A percentile compares a stretch with the other conserved stretches of the same genome.
phyloP scores from a whole-genome alignment of 1,284 basidiomycete genomes.

The Ceratobasidium sp. region DNA sequence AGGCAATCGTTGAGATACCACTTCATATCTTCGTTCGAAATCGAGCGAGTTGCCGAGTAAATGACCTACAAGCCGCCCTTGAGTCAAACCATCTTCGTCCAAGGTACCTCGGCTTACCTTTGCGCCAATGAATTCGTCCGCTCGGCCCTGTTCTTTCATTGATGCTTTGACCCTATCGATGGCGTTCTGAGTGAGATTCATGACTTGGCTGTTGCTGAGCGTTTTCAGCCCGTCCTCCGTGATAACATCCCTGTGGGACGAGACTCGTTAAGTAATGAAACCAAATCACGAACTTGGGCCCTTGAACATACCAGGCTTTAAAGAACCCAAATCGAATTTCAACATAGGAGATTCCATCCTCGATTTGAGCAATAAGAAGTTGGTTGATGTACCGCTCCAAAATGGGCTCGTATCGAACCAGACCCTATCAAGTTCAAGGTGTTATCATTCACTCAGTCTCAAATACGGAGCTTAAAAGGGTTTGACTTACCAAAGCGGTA shows the following conservation, averaged over 20 bases:
- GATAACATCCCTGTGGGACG: neutral
- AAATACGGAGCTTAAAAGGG: neutral
- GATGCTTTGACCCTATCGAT: slow-evolving; percentile 69
- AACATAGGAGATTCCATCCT: slow-evolving; percentile 79
- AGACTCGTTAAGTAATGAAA: too few relatives aligned
- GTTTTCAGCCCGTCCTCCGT: neutral
- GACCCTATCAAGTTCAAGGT: slow-evolving; percentile 57
- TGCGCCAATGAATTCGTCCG: slow-evolving; percentile 73
- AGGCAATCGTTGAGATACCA: slow-evolving; percentile 82
- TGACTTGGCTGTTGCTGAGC: neutral
- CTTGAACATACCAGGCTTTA: too few relatives aligned
- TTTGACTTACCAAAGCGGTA: slow-evolving; percentile 62
- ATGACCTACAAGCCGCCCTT: slow-evolving; percentile 68
- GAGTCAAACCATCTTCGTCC: neutral
- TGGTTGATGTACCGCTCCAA: slow-evolving; percentile 70
- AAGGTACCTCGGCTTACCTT: slow-evolving; percentile 60
- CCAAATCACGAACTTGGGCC: too few relatives aligned
- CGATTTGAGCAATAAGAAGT: slow-evolving; percentile 72
- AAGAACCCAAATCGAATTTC: slow-evolving; percentile 79
- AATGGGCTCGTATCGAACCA: slow-evolving; percentile 69
- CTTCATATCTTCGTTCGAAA: slow-evolving; percentile 70
- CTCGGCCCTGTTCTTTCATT: slow-evolving; percentile 66
- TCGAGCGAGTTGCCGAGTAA: slow-evolving; percentile 73
- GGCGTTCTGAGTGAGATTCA: slow-evolving; percentile 57
- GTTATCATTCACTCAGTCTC: neutral